phyloP scores from a whole-genome alignment of 495 filamentous ascomycete genomes.

The Xylaria acuta region DNA sequence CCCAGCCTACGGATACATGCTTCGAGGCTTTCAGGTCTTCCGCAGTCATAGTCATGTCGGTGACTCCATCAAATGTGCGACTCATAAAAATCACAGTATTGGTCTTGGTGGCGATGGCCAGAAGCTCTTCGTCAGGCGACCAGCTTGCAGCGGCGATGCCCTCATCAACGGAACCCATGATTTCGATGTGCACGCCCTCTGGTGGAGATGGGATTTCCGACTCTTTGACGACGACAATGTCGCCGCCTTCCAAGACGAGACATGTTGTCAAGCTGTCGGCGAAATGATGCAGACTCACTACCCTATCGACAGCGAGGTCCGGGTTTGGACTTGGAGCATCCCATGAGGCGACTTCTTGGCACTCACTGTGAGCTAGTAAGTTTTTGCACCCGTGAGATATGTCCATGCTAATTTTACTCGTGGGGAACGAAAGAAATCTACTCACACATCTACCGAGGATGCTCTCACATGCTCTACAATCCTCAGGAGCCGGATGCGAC shows the following conservation, averaged over 20 bases:
- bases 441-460: conserved; percentile 54
- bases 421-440: neutral
- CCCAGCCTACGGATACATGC: conserved; percentile 98
- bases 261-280: conserved; percentile 76
- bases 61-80: conserved; percentile 82
- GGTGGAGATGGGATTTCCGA: conserved; percentile 59
- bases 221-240: conserved; percentile 85
- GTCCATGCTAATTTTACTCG: neutral
- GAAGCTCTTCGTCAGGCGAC: conserved; percentile 93
- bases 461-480: conserved; percentile 47
- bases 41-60: conserved; percentile 68
- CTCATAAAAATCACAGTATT: conserved; percentile 92
- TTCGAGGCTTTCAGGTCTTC: conserved; percentile 87
- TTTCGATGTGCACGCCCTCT: conserved; percentile 73
- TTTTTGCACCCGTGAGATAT: neutral
- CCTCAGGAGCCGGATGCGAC: conserved; percentile 71
- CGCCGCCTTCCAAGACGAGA: conserved; percentile 86
- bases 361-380: conserved; percentile 39
- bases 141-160: conserved; percentile 89
- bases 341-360: conserved; percentile 77
- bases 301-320: conserved; percentile 69
- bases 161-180: conserved; percentile 89
- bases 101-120: conserved; percentile 80
- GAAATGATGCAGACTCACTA: conserved; percentile 83
- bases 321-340: conserved; percentile 77